A percentile compares a stretch with the other conserved stretches of the same genome.
phyloP scores from a whole-genome alignment of 306 rosid genomes.

The Geum urbanum region DNA sequence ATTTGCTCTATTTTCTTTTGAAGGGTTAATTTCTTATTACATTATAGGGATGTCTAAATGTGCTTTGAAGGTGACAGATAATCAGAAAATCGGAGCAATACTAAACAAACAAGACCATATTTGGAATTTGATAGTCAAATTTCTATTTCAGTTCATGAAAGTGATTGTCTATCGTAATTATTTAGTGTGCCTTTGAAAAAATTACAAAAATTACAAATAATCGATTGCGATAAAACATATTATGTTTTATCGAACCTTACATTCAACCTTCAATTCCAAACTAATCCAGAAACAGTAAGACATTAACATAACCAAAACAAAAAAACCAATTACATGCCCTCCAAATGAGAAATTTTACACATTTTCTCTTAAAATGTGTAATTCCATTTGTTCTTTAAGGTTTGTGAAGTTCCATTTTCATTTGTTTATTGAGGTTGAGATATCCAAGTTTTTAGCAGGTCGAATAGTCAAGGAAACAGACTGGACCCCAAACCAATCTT shows the following conservation, averaged over 20 bases:
- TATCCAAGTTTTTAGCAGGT: constrained; percentile 12
- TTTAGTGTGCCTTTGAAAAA: constrained; percentile 32
- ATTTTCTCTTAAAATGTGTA: constrained; percentile 8
- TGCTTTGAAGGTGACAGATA: constrained; percentile 17
- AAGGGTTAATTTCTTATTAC: not conserved
- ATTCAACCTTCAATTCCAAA: too few relatives aligned
- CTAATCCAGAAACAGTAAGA: too few relatives aligned
- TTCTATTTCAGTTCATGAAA: constrained; percentile 11
- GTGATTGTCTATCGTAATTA: constrained; percentile 19
- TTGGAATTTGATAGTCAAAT: constrained; percentile 27
- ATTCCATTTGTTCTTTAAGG: constrained; percentile 14
- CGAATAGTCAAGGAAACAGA: constrained; percentile 8
- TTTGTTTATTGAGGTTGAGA: constrained; percentile 17
- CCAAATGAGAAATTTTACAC: constrained; percentile 13
- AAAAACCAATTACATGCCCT: constrained; percentile 12
- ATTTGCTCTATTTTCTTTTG: constrained; percentile 34
- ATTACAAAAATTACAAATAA: not conserved
- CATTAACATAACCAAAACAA: not conserved
- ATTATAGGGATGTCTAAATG: not conserved
- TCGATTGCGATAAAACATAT: too few relatives aligned
- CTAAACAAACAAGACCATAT: not conserved
- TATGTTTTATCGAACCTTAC: too few relatives aligned
- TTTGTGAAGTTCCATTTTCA: constrained; percentile 23
- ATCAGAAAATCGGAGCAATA: constrained; percentile 11
- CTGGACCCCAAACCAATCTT: constrained; percentile 6